phyloP scores from a whole-genome alignment of 2,329 filamentous ascomycete species.

The Penicillium sp. region DNA sequence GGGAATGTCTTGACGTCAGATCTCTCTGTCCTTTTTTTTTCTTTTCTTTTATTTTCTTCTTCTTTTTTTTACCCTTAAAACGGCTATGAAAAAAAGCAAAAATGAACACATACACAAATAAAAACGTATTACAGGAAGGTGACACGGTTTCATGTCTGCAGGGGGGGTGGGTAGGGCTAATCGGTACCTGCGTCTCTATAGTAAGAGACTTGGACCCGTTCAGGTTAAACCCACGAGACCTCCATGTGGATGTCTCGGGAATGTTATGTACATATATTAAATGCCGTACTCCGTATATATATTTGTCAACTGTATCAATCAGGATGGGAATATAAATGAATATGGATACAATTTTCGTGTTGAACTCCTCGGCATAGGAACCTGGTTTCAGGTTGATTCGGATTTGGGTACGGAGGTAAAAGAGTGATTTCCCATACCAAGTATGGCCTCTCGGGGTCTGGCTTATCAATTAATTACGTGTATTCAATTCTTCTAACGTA shows the following conservation, averaged over 20 bases:
- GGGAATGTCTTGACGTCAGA: conserved; percentile 2
- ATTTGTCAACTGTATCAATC: not conserved
- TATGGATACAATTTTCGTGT: not conserved
- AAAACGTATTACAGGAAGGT: not conserved
- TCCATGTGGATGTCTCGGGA: conserved; percentile 21
- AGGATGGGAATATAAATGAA: not conserved
- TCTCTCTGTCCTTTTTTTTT: not conserved
- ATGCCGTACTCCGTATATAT: not conserved
- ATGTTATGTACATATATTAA: not conserved
- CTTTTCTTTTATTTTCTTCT: no score
- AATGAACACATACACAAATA: not conserved
- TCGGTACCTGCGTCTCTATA: conserved; percentile 24
- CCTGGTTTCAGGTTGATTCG: conserved; percentile 16
- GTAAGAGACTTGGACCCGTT: conserved; percentile 4
- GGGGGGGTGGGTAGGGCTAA: not conserved
- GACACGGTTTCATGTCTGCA: conserved; percentile 8
- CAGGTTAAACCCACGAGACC: conserved; percentile 22
- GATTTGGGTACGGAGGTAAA: not conserved
- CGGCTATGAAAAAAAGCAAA: not conserved
- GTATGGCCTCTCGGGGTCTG: not conserved
- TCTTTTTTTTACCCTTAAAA: not conserved
- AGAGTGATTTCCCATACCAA: not conserved
- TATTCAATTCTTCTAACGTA: not conserved
- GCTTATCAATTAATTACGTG: not conserved
- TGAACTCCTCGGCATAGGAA: not conserved